Evolutionary conservation across 768 basidiomycete species (phyloP), one percentile per base, ranked within the genome.

Genomic region (Psilocybe cyanescens): DNA sequence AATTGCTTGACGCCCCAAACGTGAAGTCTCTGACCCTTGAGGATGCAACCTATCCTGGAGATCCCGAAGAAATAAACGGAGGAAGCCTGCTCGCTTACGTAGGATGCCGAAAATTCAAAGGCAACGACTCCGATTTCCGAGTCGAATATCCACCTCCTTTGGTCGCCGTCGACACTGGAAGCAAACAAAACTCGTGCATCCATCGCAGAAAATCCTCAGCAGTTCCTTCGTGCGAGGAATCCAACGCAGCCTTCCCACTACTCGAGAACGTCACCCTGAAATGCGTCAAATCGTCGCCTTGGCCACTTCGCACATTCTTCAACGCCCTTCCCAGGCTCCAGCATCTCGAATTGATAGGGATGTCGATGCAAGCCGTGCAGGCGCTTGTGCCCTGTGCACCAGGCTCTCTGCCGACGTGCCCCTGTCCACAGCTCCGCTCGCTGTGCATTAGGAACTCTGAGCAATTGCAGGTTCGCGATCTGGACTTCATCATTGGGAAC

Each of bases 21-120:
- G 68, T 80, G 12, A 67, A 60, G 51, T 64, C 62, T 4, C 70
- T 88, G 29, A 66, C 68, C 1, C 67, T 88, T 4, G 79, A 82
- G 59, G 83, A 86, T 62, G 75, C 76, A 8, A 78, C 73, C 3
- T 76, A 83, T 62, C 76, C 79, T 16, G 76, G 72, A 28, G 76
- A 75, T 55, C 71, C 75, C 14, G 74, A 74, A n/a, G 76, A 76
- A 8, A 68, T 79, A 50, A 79, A 85, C 59, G 79, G 75, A 1
- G 70, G 73, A 28, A 70, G 69, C 53, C 67, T 86, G 24, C 68
- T 80, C 17, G 67, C 70, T 51, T 79, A 76, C 68, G 64, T 76
- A 41, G 78, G 72, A 1, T 76, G 77, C n/a, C 73, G 76, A 49
- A 67, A 68, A 24, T 70, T 61, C 28, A 54, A 54, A 8, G 53